These are phyloP conservation scores for Cercospora nicotianae DNA, from an alignment of 2,329 filamentous ascomycete genomes.

Conservation along the genomic window DNA sequence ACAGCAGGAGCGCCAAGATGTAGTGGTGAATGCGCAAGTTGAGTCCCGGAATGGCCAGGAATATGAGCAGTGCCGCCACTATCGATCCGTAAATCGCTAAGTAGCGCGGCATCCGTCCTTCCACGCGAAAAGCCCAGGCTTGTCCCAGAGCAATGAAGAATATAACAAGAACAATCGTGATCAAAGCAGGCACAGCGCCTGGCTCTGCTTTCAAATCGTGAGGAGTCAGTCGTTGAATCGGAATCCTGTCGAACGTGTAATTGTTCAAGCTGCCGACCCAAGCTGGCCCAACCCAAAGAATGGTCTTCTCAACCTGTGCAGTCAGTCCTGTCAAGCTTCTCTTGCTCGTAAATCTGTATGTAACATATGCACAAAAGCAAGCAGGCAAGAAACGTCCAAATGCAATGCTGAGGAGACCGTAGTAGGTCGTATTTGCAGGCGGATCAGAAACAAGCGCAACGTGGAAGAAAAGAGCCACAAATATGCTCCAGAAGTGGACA, in stretches of 20 bases:
- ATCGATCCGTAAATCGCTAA: slow-evolving; percentile 76
- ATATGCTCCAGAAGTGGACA: slow-evolving; percentile 82
- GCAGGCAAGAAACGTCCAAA: slow-evolving; percentile 83
- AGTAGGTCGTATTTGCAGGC: slow-evolving; percentile 64
- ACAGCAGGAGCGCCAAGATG: slow-evolving; percentile 78
- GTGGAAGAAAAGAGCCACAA: slow-evolving; percentile 82
- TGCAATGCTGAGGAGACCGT: slow-evolving; percentile 72
- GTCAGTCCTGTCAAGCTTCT: slow-evolving; percentile 70
- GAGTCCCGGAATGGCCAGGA: slow-evolving; percentile 71
- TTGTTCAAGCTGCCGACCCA: slow-evolving; percentile 93
- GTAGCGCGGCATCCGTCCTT: slow-evolving; percentile 76
- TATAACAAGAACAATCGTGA: slow-evolving; percentile 72
- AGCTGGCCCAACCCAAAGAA: slow-evolving; percentile 84
- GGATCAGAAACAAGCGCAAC: slow-evolving; percentile 88
- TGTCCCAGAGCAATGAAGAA: slow-evolving; percentile 69
- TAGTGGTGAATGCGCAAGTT: slow-evolving; percentile 93
- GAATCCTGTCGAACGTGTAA: slow-evolving; percentile 92
- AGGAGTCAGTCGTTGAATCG: slow-evolving; percentile 85
- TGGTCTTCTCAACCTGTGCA: slow-evolving; percentile 83
- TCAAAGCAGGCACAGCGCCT: slow-evolving; percentile 78
- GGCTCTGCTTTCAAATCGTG: slow-evolving; percentile 89
- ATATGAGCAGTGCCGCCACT: slow-evolving; percentile 64
- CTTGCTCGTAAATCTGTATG: slow-evolving; percentile 78
- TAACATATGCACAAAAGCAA: slow-evolving; percentile 81
- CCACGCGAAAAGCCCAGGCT: slow-evolving; percentile 80